Evolutionary conservation across 352 stramenopile species (phyloP), one percentile per base, ranked within the genome.

Genomic region (Phytophthora hibernalis): DNA sequence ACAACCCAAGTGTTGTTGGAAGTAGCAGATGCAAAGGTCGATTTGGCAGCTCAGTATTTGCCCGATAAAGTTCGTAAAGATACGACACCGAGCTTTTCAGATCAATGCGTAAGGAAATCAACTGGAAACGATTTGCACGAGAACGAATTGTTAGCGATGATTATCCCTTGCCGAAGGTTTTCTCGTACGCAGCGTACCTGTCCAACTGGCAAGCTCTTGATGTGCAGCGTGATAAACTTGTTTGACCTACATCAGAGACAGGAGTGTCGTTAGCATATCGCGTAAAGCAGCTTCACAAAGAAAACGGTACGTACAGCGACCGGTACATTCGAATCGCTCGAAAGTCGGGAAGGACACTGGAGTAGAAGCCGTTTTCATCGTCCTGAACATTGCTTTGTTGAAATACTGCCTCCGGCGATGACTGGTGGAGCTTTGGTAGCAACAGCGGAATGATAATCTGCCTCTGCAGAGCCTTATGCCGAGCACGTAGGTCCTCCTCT

Each of bases 1-100:
- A 93, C 2, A 95, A 51, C 2, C 87, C 87, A 11, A 65, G 65
- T 1, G 73, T 80, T 15, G 87, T 95, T 5, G 83, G 87, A 13
- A 93, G 68, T 5, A 95, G 58, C 48, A 95, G 43, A 58, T 93
- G 80, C 40, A 93, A 70, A 28, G 76, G 76, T 1, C 83, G 84
- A 28, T 92, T 90, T 2, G 76, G 76, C 0, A 74, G 52, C 24
- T 91, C 83, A 7, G 70, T 70, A 37, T 85, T 85, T 24, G 83
- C 69, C 30, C 87, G 87, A 50, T 92, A 95, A 15, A 91, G 68
- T 54, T 95, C 87, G 55, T 95, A 95, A 15, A 95, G 67, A 62
- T 87, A 90, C 13, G 83, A 69, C 18, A 93, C 68, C 0, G 81
- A 77, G 20, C 66, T 74, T 54, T 67, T 79, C 9, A 83, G 60